Base-by-base conservation (phyloP, 148 eudicot species). In the Polygonum maritimum region DNA sequence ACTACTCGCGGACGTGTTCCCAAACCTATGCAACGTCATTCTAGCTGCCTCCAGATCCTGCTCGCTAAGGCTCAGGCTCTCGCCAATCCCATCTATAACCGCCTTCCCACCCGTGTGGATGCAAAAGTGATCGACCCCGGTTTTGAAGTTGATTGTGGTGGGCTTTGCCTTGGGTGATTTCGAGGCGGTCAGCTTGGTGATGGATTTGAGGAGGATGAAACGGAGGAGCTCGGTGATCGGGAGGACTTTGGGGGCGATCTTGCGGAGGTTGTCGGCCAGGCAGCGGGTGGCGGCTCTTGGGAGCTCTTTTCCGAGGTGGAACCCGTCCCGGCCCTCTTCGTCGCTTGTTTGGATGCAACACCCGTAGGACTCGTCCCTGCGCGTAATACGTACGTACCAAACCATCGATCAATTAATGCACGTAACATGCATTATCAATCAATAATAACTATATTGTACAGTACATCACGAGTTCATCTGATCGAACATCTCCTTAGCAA, bases 331-430 rank as follows among this genome's bases (percentile, higher is more conserved):
- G 9, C 93, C 96, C 18, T 78, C 71, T 4, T 86, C 86, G 67
- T 92, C 97, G 65, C 90, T 91, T 65, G 48, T 83, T 75, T 92
- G 97, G 18, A 78, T 47, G 82, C 97, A 92, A 39, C 95, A 89
- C 13, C 74, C 80, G 19, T 85, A 88, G 0, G 96, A 81, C 3
- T 89, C 97, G 54, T 92, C 96, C 9, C 48, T 67, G 10, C 16
- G 14, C 14, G 16, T 48, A 48, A 48, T 48, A 26, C 31, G 31
- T 1, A 26, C 31, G 31, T 1, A 26, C 31, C 31, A 26, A 26
- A 26, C 31, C 31, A 26, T 26, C 31, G 31, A 26, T 1, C 31
- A 26, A 26, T 26, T 26, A 26, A 26, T 26, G 31, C 31, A 26
- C 31, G 31, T 26, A 40, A 7, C 44, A 40, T 40, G 44, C 44